Evolutionary conservation across 345 rosid species (phyloP), one percentile per base, ranked within the genome.

Genomic region (Excoecaria agallocha): DNA sequence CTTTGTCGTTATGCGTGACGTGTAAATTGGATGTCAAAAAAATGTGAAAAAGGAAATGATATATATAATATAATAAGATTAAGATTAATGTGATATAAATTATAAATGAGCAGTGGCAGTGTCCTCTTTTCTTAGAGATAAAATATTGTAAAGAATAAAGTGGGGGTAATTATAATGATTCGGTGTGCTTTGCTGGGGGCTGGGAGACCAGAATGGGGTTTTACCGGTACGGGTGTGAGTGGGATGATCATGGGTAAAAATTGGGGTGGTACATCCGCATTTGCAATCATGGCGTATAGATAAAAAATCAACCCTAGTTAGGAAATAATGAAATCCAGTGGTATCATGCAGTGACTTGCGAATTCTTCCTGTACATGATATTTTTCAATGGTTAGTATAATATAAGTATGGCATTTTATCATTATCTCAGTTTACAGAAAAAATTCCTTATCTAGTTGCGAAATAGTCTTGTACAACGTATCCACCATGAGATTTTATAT

Each of bases 151-250:
- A n/a, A n/a, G n/a, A n/a, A n/a, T n/a, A 7, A 63, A 39, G 6
- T 6, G 10, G 7, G 5, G 6, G 49, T n/a, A 63, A 19, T 63
- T n/a, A 5, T 12, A 41, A 12, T 10, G 24, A 43, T 41, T 41
- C 2, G 13, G 8, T 8, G 37, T 57, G 66, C 41, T 50, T 30
- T 68, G 71, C 46, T 50, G 59, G 69, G 58, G 61, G 25, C 16
- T 9, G 20, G 78, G 73, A 48, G 68, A 50, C 73, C 57, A 59
- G 19, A 16, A n/a, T n/a, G n/a, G n/a, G 13, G 48, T 46, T 48
- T n/a, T 8, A 57, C 6, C 6, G 0, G 1, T 43, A 43, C 48
- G 8, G 48, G 1, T 43, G 48, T 39, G 22, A 10, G 1, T 43
- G 8, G 19, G 22, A 10, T 64, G 8, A 3, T 46, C 57, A 30